Percentiles rank a stretch among this genome's conserved stretches.
Evolutionary conservation across 768 basidiomycete species (phyloP).

Genomic region (Kwoniella europaea): DNA sequence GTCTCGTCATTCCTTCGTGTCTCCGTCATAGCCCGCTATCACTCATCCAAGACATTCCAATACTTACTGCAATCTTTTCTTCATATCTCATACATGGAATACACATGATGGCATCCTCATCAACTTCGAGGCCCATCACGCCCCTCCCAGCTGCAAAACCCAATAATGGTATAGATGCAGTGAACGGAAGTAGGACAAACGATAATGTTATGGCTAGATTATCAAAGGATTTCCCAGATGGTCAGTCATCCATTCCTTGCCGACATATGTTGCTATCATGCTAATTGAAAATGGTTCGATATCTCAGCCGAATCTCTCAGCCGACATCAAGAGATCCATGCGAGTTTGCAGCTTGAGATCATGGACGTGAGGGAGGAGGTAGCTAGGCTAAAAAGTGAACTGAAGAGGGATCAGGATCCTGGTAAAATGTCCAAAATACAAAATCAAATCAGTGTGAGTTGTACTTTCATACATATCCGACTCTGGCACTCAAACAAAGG

Average conservation of each 20-base stretch:
- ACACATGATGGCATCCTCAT: constrained; percentile 16
- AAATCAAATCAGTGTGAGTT: constrained; percentile 87
- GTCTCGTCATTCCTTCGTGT: neutral
- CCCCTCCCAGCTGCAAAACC: neutral
- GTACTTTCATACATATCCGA: neutral
- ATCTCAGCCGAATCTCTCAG: constrained; percentile 78
- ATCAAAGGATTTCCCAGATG: constrained; percentile 37
- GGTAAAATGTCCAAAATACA: constrained; percentile 87
- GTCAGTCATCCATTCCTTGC: too few species aligned
- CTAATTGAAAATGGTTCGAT: too few species aligned
- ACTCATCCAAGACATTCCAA: neutral
- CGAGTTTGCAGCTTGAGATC: constrained; percentile 72
- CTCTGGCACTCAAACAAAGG: neutral
- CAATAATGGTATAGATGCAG: neutral
- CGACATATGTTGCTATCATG: too few species aligned
- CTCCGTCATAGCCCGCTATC: too few species aligned
- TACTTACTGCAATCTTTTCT: neutral
- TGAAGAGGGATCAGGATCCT: constrained; percentile 81
- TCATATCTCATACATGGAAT: neutral
- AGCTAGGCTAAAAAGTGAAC: constrained; percentile 67
- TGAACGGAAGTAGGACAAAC: neutral
- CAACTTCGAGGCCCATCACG: constrained; percentile 10
- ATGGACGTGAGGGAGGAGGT: constrained; percentile 74
- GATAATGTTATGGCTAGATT: constrained; percentile 43
- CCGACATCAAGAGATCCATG: constrained; percentile 73